Percentiles rank a stretch among this genome's conserved stretches.
Evolutionary conservation across 179 eudicot species (phyloP).

Genomic region (Silene coronaria): DNA sequence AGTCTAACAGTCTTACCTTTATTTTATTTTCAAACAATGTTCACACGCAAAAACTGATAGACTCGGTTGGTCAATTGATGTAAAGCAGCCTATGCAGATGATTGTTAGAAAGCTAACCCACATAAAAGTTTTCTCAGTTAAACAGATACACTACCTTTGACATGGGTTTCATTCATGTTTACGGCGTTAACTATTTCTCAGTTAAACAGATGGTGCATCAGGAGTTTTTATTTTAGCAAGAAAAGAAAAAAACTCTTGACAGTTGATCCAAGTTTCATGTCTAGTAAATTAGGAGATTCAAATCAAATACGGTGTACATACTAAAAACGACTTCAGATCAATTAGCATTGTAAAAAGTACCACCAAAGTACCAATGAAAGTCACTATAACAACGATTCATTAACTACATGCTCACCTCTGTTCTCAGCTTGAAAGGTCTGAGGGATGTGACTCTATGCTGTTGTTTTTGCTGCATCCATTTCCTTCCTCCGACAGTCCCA

Average conservation of each 20-base stretch:
- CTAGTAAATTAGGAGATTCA: background rate
- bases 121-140: background rate
- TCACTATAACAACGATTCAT: background rate
- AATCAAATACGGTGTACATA: background rate
- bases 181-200: background rate
- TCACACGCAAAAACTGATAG: background rate
- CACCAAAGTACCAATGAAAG: background rate
- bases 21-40: background rate
- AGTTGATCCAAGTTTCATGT: background rate
- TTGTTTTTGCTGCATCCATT: conserved; percentile 52
- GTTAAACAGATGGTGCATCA: background rate
- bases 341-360: background rate
- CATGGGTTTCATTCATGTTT: background rate
- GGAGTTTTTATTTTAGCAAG: too few relatives aligned
- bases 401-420: conserved; percentile 52
- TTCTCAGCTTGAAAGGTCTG: conserved; percentile 74
- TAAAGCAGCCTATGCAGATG: background rate
- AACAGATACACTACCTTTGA: background rate
- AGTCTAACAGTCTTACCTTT: background rate
- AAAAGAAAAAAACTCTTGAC: background rate
- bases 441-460: conserved; percentile 51
- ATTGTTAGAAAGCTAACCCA: background rate
- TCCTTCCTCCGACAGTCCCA: conserved; percentile 49
- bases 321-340: background rate
- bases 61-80: background rate